Base-by-base conservation (phyloP, 805 yeast species). In the Spathaspora hagerdaliae region DNA sequence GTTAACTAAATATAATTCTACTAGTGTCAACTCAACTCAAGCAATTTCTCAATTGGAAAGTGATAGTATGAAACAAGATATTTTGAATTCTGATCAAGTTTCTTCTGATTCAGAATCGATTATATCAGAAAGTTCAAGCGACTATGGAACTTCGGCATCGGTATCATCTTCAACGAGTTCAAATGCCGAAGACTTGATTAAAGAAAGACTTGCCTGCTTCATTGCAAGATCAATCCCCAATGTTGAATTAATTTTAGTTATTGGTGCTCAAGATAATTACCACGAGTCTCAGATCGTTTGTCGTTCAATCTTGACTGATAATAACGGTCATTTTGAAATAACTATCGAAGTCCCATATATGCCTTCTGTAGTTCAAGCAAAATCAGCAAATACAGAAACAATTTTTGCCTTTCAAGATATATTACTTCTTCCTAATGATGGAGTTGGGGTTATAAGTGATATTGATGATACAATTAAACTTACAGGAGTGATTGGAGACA, bases 391-490 rank as follows among this genome's bases (percentile, higher is more conserved):
- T 4, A 78, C 81, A 48, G 77, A 79, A 19, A 64, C 74, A 10
- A 67, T 80, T 7, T 67, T 74, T 44, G 64, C 71, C 2, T 71
- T 76, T 42, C 73, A 74, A 45, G 77, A 77, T 27, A 62, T 75
- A 1, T 64, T 70, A 42, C 54, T 74, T 31, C 69, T 81, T 10
- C 64, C 69, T 2, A 46, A 49, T 39, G 45, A 58, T 0, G 94
- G 96, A 0, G 68, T 83, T 19, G 87, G 87, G 10, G 63, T 94
- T 1, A 90, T 94, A 19, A 83, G 91, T 56, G 99, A 94, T 62
- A 83, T 94, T 36, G 99, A 94, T 60, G 99, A 94, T 60, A 94
- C 99, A 0, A 82, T 92, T 32, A 86, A 94, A 57, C 73, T 80
- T 36, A 90, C 99, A 0, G 98, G 98, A 2, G 92, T 94, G 0